phyloP scores from a whole-genome alignment of 495 filamentous ascomycete genomes.

The Aspergillus egyptiacus region DNA sequence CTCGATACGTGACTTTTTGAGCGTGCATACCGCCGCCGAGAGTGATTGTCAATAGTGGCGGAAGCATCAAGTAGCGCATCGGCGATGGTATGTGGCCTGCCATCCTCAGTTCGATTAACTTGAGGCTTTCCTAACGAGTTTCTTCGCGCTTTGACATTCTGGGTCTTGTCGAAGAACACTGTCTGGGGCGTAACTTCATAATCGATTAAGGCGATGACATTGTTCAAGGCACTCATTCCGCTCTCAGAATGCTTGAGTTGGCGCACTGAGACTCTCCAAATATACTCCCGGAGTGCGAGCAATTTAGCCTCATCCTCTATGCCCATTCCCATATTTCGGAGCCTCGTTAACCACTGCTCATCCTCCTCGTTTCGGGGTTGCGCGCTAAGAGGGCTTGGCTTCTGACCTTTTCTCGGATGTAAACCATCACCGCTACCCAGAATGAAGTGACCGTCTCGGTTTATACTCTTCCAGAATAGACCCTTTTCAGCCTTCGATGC shows the following conservation, averaged over 20 bases:
- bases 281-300: constrained; percentile 78
- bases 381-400: constrained; percentile 30
- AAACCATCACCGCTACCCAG: constrained; percentile 41
- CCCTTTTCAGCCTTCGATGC: constrained; percentile 72
- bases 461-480: constrained; percentile 75
- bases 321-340: constrained; percentile 78
- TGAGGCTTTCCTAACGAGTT: constrained; percentile 25
- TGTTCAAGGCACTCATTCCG: constrained; percentile 50
- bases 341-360: constrained; percentile 81
- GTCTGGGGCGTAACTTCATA: constrained; percentile 75
- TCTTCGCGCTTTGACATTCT: constrained; percentile 41
- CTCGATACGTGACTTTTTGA: constrained; percentile 40
- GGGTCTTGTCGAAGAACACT: constrained; percentile 80
- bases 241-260: constrained; percentile 49
- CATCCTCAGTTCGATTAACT: constrained; percentile 26
- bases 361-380: constrained; percentile 82
- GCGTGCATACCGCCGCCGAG: constrained; percentile 50
- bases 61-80: constrained; percentile 92
- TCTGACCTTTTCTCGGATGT: constrained; percentile 23
- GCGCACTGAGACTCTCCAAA: constrained; percentile 75
- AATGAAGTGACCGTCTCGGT: constrained; percentile 59
- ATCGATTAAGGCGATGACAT: constrained; percentile 62
- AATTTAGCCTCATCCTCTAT: constrained; percentile 88
- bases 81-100: constrained; percentile 67
- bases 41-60: constrained; percentile 72